These are phyloP conservation scores for Trichosporon sp. DNA, from an alignment of 1,284 basidiomycete species.

Conservation along the genomic window DNA sequence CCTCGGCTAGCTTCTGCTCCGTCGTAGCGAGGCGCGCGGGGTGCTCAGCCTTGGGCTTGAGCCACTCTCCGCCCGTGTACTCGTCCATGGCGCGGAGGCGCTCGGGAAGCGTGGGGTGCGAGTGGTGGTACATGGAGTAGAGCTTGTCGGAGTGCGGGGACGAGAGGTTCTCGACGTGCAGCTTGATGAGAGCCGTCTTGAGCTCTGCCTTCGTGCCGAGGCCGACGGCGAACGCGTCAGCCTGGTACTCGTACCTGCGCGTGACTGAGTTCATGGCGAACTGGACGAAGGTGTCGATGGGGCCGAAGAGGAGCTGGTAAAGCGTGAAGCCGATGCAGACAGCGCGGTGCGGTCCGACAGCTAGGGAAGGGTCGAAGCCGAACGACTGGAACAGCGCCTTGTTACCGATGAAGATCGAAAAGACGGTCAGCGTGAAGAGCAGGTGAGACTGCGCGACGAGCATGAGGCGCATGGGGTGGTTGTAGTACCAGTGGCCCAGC, in stretches of 20 bases:
- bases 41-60: conserved; percentile 2
- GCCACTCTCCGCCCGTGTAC: conserved; percentile 25
- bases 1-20: conserved; percentile 9
- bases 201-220: conserved; percentile 57
- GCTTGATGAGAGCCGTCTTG: conserved; percentile 66
- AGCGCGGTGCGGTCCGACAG: conserved; percentile 57
- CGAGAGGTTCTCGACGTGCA: conserved; percentile 84
- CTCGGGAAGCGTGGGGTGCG: conserved; percentile 84
- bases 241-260: conserved; percentile 81
- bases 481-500: conserved; percentile 89
- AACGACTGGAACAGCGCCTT: conserved; percentile 77
- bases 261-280: conserved; percentile 74
- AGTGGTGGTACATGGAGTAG: conserved; percentile 81
- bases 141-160: conserved; percentile 88
- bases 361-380: conserved; percentile 64
- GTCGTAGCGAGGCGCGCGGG: not conserved
- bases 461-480: conserved; percentile 84
- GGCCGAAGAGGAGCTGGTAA: conserved; percentile 78
- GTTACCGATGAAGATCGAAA: conserved; percentile 87
- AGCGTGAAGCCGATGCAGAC: conserved; percentile 83
- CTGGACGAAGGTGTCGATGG: conserved; percentile 70
- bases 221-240: conserved; percentile 50
- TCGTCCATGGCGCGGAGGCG: conserved; percentile 70
- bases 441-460: conserved; percentile 79
- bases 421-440: conserved; percentile 76